Conservation (phyloP, 2,329 filamentous ascomycete species). For the Ambrosiella cleistominuta region DNA sequence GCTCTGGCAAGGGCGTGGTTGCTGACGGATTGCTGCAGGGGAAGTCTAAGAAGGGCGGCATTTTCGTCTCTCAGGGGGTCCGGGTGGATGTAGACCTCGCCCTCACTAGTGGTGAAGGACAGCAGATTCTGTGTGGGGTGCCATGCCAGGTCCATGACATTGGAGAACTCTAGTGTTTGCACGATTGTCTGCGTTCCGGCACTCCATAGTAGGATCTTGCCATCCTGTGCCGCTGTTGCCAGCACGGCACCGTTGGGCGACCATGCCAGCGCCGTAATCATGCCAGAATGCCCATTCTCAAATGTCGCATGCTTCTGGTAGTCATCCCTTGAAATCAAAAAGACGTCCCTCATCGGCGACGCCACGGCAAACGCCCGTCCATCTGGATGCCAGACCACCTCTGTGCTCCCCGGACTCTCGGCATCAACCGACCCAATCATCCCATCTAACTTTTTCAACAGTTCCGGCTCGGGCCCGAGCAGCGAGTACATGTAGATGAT, state of each 20-base stretch:
- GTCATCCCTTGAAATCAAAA: conserved; percentile 72
- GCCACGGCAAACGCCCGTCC: conserved; percentile 77
- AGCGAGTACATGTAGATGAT: conserved; percentile 80
- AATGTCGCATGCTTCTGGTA: conserved; percentile 79
- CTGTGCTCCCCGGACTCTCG: conserved; percentile 38
- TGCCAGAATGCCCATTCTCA: conserved; percentile 58
- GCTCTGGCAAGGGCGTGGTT: conserved; percentile 31
- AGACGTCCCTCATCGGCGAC: conserved; percentile 65
- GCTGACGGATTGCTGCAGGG: conserved; percentile 45
- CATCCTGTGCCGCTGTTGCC: conserved; percentile 49
- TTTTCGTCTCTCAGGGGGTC: conserved; percentile 47
- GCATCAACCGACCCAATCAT: conserved; percentile 69
- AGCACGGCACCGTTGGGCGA: conserved; percentile 86
- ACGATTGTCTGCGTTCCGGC: conserved; percentile 71
- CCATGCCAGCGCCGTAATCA: conserved; percentile 80
- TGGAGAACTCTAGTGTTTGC: conserved; percentile 60
- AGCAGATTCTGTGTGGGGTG: conserved; percentile 77
- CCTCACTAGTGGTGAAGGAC: conserved; percentile 82
- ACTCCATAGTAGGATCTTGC: conserved; percentile 70
- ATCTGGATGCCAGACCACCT: conserved; percentile 81
- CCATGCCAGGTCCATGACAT: conserved; percentile 77
- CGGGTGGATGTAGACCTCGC: conserved; percentile 80
- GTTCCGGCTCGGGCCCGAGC: conserved; percentile 56
- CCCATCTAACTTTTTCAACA: conserved; percentile 71
- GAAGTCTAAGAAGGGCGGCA: conserved; percentile 35